Base-by-base conservation (phyloP, 1,284 basidiomycete species). In the Wallemia hederae region DNA sequence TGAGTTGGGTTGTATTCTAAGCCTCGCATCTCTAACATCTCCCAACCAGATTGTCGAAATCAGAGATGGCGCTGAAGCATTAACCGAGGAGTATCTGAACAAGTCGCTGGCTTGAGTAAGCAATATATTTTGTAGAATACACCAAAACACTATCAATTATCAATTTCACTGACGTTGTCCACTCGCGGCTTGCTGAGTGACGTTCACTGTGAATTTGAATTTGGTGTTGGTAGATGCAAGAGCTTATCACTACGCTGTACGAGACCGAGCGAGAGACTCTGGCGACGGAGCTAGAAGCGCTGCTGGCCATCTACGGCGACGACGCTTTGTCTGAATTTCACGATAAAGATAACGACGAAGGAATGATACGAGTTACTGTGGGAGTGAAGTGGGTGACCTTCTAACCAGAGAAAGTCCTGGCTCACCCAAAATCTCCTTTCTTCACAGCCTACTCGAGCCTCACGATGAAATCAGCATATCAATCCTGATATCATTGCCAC, bases 291-390 rank as follows among this genome's bases (percentile, higher is more conserved):
- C 17, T 63, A 24, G 25, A 27, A 22, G 85, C 85, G 19, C 74
- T 91, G 3, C 78, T 80, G 66, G 83, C 85, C 17, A 91, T 91
- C 67, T 90, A 89, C 66, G 83, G 84, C 28, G 78, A 82, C 17
- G 72, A 77, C 27, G 39, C 39, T n/a, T n/a, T 49, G n/a, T 49
- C 9, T 49, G 9, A 49, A 22, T 49, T 17, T n/a, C 5, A n/a
- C 39, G n/a, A 33, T 19, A 60, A 63, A 34, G 67, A 65, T 31
- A 66, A n/a, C 66, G 67, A 1, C 66, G 72, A 62, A 62, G 74
- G 67, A 62, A 60, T 78, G 85, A 27, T 87, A 84, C 67, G 79
- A 82, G 66, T 74, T 80, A 24, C 69, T 71, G 14, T 66, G 79
- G 25, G 76, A 72, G 72, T 79, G 65, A 65, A 71, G 61, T 14